Evolutionary conservation across 768 basidiomycete species (phyloP).

Genomic region (Gelatoporia subvermispora): DNA sequence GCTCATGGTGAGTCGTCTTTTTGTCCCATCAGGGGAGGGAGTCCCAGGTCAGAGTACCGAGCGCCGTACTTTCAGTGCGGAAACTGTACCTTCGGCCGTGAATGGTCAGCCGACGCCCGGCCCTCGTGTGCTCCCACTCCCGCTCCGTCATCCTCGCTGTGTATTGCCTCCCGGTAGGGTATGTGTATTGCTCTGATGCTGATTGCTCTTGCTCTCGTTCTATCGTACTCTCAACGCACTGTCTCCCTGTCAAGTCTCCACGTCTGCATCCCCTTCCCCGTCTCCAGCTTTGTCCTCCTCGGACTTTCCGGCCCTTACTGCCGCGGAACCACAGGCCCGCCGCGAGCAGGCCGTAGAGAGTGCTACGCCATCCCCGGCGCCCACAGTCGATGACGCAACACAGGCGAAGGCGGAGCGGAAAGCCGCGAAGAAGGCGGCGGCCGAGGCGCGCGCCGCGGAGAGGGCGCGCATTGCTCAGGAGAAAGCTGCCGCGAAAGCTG

Average conservation of each 20-base stretch:
- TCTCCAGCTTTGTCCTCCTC: conserved; percentile 52
- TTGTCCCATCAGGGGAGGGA: conserved; percentile 66
- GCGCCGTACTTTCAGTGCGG: conserved; percentile 88
- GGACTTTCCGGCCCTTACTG: conserved; percentile 74
- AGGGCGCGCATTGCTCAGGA: conserved; percentile 52
- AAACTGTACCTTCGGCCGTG: conserved; percentile 70
- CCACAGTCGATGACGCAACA: conserved; percentile 20
- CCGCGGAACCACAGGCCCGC: conserved; percentile 23
- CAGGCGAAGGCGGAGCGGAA: conserved; percentile 58
- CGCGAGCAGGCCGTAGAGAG: conserved; percentile 28
- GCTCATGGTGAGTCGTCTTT: conserved; percentile 65
- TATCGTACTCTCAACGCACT: conserved; percentile 20
- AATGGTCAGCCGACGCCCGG: conserved; percentile 30
- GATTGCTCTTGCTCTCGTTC: conserved; percentile 27
- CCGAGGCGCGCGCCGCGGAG: conserved; percentile 58
- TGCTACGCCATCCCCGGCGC: conserved; percentile 12
- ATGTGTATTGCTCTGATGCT: conserved; percentile 20
- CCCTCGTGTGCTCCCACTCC: conserved; percentile 21
- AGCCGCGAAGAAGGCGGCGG: conserved; percentile 60
- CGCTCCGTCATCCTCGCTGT: conserved; percentile 32
- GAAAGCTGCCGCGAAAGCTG: conserved; percentile 49
- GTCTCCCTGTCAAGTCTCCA: conserved; percentile 29
- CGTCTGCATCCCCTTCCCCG: conserved; percentile 25
- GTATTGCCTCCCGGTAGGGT: conserved; percentile 23
- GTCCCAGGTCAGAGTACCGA: conserved; percentile 78